A percentile compares a stretch with the other conserved stretches of the same genome.
These are phyloP conservation scores for Talaromyces amestolkiae DNA, from an alignment of 2,329 filamentous ascomycete species.

Conservation along the genomic window DNA sequence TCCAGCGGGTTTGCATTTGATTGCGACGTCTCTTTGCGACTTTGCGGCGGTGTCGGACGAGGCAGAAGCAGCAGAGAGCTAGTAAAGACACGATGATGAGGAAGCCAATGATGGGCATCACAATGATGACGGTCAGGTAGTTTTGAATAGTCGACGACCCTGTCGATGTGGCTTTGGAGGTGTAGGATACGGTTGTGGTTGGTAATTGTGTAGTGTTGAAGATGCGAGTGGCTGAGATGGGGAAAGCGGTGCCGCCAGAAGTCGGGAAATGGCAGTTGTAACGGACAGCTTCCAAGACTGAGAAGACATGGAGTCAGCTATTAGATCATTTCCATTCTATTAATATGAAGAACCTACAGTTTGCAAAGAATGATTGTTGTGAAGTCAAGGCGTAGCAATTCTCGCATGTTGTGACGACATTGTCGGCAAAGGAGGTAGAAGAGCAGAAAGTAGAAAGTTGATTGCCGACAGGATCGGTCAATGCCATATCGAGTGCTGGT, in stretches of 20 bases:
- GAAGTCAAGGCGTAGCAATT: conserved; percentile 45
- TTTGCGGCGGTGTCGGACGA: conserved; percentile 43
- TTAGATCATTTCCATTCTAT: background rate
- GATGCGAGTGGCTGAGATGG: conserved; percentile 40
- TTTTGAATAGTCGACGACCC: conserved; percentile 26
- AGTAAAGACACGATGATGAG: conserved; percentile 35
- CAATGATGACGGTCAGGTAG: conserved; percentile 41
- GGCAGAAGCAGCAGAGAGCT: conserved; percentile 42
- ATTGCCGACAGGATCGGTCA: conserved; percentile 29
- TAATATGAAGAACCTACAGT: conserved; percentile 38
- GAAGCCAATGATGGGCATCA: conserved; percentile 44
- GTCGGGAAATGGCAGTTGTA: conserved; percentile 46
- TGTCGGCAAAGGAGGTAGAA: conserved; percentile 39
- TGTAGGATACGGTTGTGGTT: conserved; percentile 25
- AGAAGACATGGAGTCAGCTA: background rate
- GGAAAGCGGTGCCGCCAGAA: conserved; percentile 35
- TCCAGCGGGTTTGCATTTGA: conserved; percentile 37
- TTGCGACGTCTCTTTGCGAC: conserved; percentile 28
- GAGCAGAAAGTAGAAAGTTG: conserved; percentile 41
- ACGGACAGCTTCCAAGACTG: conserved; percentile 47
- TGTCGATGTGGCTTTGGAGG: conserved; percentile 25
- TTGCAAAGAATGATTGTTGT: conserved; percentile 42
- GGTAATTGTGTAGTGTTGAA: conserved; percentile 43
- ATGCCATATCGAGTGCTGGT: conserved; percentile 32
- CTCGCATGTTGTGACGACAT: conserved; percentile 42